These are phyloP conservation scores for Cynanchum wilfordii DNA, from an alignment of 257 asterid species.

Conservation along the genomic window DNA sequence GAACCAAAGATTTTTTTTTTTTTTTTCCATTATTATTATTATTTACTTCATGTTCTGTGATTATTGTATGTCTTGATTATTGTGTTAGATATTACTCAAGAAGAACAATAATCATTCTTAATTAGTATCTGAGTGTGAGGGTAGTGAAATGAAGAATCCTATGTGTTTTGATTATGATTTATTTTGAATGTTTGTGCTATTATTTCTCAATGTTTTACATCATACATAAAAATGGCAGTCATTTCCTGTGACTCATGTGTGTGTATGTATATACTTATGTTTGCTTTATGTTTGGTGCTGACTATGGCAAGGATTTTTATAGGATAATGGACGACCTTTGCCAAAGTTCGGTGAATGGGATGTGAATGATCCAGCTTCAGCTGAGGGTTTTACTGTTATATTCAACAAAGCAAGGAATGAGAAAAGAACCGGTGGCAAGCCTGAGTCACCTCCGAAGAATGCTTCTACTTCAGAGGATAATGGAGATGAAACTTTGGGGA, in stretches of 20 bases:
- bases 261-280: too few species aligned
- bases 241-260: neutral
- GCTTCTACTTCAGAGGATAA: slow-evolving; percentile 35
- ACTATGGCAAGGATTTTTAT: slow-evolving; percentile 3
- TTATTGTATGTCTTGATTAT: neutral
- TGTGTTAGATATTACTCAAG: too few species aligned
- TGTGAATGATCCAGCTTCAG: slow-evolving; percentile 63
- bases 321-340: slow-evolving; percentile 52
- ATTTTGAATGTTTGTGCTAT: neutral
- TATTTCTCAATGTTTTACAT: neutral
- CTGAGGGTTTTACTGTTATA: slow-evolving; percentile 67
- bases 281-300: neutral
- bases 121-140: too few species aligned
- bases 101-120: too few species aligned
- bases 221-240: neutral
- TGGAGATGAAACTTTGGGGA: slow-evolving; percentile 46
- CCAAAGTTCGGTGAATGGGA: slow-evolving; percentile 81
- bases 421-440: slow-evolving; percentile 50
- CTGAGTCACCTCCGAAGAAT: slow-evolving; percentile 51
- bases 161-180: neutral
- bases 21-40: too few species aligned
- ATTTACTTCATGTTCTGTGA: neutral
- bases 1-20: too few species aligned
- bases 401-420: slow-evolving; percentile 62
- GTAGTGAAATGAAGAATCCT: neutral